Evolutionary conservation across 192 early-diverging fungal species (phyloP).

Genomic region (Backusella tuberculispora): DNA sequence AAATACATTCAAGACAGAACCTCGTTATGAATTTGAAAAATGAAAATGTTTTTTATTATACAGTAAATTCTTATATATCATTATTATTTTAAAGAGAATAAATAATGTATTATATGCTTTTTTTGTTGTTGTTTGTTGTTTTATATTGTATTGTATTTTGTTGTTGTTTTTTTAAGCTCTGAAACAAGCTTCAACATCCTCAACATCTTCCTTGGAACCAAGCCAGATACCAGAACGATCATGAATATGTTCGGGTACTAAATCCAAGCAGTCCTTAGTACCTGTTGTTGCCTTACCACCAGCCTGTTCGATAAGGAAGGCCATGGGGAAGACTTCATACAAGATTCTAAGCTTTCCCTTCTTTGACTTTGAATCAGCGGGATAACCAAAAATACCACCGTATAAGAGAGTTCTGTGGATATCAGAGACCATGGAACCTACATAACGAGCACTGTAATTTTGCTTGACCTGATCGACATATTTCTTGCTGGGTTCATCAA

Average conservation of each 20-base stretch:
- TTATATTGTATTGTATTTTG: too few species aligned
- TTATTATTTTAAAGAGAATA: constrained; percentile 13
- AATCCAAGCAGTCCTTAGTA: constrained; percentile 77
- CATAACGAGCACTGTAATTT: constrained; percentile 94
- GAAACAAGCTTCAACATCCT: constrained; percentile 79
- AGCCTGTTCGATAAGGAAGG: constrained; percentile 91
- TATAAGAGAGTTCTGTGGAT: constrained; percentile 87
- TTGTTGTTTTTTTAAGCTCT: constrained; percentile 2
- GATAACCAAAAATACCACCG: constrained; percentile 72
- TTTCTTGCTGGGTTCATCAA: constrained; percentile 81
- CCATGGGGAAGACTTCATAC: constrained; percentile 99
- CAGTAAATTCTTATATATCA: not conserved
- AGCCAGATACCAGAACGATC: constrained; percentile 90
- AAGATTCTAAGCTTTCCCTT: constrained; percentile 93
- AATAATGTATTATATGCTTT: constrained; percentile 11
- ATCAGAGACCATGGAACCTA: constrained; percentile 99
- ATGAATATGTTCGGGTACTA: constrained; percentile 88
- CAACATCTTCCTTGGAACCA: constrained; percentile 89
- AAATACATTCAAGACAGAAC: not conserved
- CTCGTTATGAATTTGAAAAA: constrained; percentile 4
- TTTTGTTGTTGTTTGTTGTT: not conserved
- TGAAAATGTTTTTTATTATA: constrained; percentile 8
- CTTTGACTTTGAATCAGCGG: constrained; percentile 66
- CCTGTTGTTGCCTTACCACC: constrained; percentile 93
- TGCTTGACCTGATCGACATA: constrained; percentile 93